phyloP scores from a whole-genome alignment of 805 yeast species.

The Schwanniomyces pseudopolymorphus region DNA sequence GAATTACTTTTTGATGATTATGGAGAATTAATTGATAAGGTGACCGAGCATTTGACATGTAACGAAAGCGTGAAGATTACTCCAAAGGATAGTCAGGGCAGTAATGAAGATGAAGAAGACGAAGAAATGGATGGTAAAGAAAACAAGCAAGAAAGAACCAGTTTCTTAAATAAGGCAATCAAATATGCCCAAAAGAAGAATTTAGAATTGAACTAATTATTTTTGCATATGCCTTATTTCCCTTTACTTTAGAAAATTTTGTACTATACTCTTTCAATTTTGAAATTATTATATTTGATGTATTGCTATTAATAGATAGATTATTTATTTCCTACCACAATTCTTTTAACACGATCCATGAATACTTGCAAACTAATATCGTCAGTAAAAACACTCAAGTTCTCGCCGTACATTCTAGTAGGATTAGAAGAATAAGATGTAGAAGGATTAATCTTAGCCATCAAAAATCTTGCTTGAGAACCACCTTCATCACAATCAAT shows the following conservation, averaged over 20 bases:
- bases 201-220: background rate
- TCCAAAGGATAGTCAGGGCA: slow-evolving; percentile 18
- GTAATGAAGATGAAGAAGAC: slow-evolving; percentile 11
- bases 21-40: slow-evolving; percentile 41
- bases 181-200: slow-evolving; percentile 8
- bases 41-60: slow-evolving; percentile 37
- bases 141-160: slow-evolving; percentile 11
- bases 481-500: slow-evolving; percentile 77
- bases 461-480: slow-evolving; percentile 69
- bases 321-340: slow-evolving; percentile 22
- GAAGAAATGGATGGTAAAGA: slow-evolving; percentile 11
- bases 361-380: slow-evolving; percentile 57
- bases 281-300: slow-evolving; percentile 1
- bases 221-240: too few species aligned
- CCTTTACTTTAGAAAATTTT: background rate
- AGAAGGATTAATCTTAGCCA: slow-evolving; percentile 69
- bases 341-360: slow-evolving; percentile 52
- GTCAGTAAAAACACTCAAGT: slow-evolving; percentile 50
- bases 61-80: slow-evolving; percentile 24
- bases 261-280: too few species aligned
- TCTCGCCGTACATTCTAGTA: slow-evolving; percentile 27
- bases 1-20: slow-evolving; percentile 48
- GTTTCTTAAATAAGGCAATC: slow-evolving; percentile 21
- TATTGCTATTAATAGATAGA: background rate
- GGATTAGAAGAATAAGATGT: slow-evolving; percentile 49